These are phyloP conservation scores for Podila verticillata DNA, from an alignment of 192 early-diverging fungal species.

Conservation along the genomic window DNA sequence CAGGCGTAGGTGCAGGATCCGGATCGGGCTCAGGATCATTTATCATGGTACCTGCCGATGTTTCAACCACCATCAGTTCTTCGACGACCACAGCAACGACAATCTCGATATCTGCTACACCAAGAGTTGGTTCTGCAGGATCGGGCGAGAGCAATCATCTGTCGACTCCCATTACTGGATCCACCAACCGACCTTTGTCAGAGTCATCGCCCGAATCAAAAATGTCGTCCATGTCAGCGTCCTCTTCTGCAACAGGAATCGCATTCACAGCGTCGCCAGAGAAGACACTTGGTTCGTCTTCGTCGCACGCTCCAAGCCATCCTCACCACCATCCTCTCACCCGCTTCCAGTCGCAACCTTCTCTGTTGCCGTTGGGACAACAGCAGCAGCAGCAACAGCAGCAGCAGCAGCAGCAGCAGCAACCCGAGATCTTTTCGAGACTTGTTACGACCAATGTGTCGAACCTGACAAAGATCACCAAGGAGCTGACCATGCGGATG, in stretches of 20 bases:
- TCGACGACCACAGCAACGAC: background rate
- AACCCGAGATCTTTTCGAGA: conserved; percentile 37
- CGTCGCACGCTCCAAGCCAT: background rate
- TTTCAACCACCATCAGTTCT: background rate
- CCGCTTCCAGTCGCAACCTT: no score
- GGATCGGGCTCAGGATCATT: conserved; percentile 6
- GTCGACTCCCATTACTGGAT: background rate
- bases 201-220: background rate
- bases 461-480: conserved; percentile 43
- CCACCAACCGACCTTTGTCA: background rate
- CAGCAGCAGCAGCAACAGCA: background rate
- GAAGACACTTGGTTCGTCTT: background rate
- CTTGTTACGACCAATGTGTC: conserved; percentile 43
- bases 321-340: background rate
- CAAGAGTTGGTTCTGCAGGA: background rate
- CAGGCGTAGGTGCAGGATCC: background rate
- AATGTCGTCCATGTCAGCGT: conserved; percentile 10
- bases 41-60: background rate
- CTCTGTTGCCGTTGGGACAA: background rate
- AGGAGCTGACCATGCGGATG: conserved; percentile 42
- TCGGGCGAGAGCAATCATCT: background rate
- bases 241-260: conserved; percentile 13
- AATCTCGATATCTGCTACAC: background rate
- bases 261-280: conserved; percentile 12
- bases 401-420: background rate